Evolutionary conservation across 768 basidiomycete genomes (phyloP), one percentile per base, ranked within the genome.

Genomic region (Nidula microcarpa): DNA sequence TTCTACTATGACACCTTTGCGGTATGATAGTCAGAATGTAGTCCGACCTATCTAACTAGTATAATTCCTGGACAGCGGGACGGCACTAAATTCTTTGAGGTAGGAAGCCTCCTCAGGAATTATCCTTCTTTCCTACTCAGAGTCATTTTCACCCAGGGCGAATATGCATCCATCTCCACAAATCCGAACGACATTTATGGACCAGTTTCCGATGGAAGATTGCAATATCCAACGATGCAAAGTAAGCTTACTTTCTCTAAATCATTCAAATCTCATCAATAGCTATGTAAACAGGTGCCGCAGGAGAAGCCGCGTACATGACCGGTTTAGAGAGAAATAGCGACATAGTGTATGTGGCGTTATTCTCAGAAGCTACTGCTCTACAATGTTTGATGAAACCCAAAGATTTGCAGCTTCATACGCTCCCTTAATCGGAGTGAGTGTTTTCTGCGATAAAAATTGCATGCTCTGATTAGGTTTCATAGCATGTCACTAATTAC

Each of bases 291-390:
- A 47, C 32, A 81, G 81, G 78, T 53, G 66, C 82, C 39, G 66
- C 75, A 2, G 79, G 76, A 14, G 86, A 87, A 60, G 86, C 85
- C 1, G 81, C 82, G 1, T 87, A 80, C 60, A 86, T 86, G 85
- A 86, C 81, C 1, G 85, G 86, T 3, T 59, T 86, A 5, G 85
- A 87, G 62, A 57, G 74, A n/a, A 75, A 75, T 49, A 64, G 65
- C 32, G 73, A 75, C 52, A 75, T 75, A 50, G 69, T 72, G 63
- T 62, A 59, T 46, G 59, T 52, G 7, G 8, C 44, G 3, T 34
- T 45, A 13, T 7, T 37, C 11, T 41, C 11, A 43, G 18, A 17
- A 45, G 8, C 2, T 10, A 14, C 16, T 43, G 17, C 23, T 35
- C 17, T 17, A 44, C 2, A 45, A 23, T 44, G 34, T 75, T 75